Base-by-base conservation (phyloP, 2,329 filamentous ascomycete species). In the Aotearoamyces nothofagi region DNA sequence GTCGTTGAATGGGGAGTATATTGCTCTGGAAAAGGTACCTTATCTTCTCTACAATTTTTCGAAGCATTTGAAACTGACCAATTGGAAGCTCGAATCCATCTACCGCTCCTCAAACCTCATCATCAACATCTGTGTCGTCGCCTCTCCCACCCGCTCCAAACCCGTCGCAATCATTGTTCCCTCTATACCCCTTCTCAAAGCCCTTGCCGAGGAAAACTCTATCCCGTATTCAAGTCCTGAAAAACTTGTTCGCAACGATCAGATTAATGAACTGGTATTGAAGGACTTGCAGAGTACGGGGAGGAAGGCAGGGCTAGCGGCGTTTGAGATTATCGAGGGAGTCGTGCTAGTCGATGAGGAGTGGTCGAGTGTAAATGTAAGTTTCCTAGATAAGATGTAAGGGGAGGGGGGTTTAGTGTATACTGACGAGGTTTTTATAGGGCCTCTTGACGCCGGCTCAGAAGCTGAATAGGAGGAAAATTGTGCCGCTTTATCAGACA, bases 1-100 rank as follows among this genome's bases (percentile, higher is more conserved):
- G 72, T 86, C 90, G 36, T 69, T 83, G 38, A 83, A 86, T 36
- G 87, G 87, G 41, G 87, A 96, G 63, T 96, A 96, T 57, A 92
- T 96, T 53, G 87, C 87, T 13, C 68, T 96, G 5, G 87, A 96
- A 60, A 94, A 86, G 47, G 49, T 39, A 34, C 22, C 17, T 47
- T 15, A 43, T 43, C 24, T 22, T 9, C 7, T 5, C n/a, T n/a
- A n/a, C n/a, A n/a, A n/a, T n/a, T n/a, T n/a, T n/a, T n/a, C n/a
- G n/a, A n/a, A n/a, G n/a, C n/a, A n/a, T n/a, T n/a, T n/a, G n/a
- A n/a, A n/a, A n/a, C n/a, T 52, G 7, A 20, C 7, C 19, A 20
- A 39, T 10, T 52, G 57, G 38, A 48, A 59, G 63, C 72, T 94
- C 33, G 86, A 94, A 60, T 78, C 84, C 3, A 65, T 92, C 30